Evolutionary conservation across 129 eudicot genomes (phyloP), one percentile per base, ranked within the genome.

Genomic region (Solidago caesia): DNA sequence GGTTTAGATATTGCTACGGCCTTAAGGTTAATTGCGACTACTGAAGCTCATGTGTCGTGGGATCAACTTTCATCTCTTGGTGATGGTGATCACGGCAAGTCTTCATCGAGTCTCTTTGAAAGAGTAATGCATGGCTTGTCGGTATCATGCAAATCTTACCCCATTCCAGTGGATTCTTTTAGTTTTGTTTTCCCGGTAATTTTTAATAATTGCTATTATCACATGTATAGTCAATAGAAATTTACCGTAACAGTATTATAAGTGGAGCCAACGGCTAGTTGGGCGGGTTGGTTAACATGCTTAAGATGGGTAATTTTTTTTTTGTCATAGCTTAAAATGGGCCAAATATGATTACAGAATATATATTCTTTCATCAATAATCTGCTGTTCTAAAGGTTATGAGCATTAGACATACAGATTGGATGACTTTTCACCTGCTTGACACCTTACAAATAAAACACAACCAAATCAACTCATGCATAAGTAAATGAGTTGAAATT

Each of bases 1-100:
- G 93, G 96, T 33, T 84, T 91, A 70, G 99, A 95, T 74, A 75
- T 91, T 87, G 99, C 97, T 21, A 95, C 99, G 81, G 96, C 96
- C 15, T 80, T 95, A 67, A 85, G 95, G 58, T 76, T 95, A 59
- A 82, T 91, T 79, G 85, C 77, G 6, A 82, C 88, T 21, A 96
- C 89, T 60, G 99, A 95, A 59, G 48, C 78, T 72, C 81, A 80
- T 33, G 75, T 79, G 63, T 70, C 93, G 16, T 85, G 85, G 82
- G 84, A 85, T 70, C 85, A 82, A 77, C 85, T 90, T 86, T 89
- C 96, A 72, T 75, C 88, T 70, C 85, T 75, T 81, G 87, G 81
- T 49, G 90, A 77, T 7, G 85, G 79, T 64, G 89, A 75, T 68
- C 71, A 73, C 73, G 89, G 80, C 48, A 79, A 71, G 73, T 85